Evolutionary conservation across 2,329 filamentous ascomycete species (phyloP).

Genomic region (Herpomyces periplanetae): DNA sequence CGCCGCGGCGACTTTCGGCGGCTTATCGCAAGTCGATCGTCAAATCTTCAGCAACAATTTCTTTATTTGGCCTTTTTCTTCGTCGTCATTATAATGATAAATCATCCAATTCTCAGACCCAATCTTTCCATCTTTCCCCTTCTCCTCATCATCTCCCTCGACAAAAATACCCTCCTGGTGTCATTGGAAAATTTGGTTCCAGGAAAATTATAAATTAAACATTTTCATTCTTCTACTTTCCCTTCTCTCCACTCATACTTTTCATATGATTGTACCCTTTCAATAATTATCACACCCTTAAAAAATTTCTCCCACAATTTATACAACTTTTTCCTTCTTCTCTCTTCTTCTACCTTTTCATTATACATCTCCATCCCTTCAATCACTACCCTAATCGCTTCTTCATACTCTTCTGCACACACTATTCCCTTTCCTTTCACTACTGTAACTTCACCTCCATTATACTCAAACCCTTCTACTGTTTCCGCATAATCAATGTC

Average conservation of each 20-base stretch:
- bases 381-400: conserved; percentile 29
- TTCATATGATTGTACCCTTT: conserved; percentile 22
- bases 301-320: conserved; percentile 18
- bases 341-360: conserved; percentile 18
- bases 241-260: conserved; percentile 5
- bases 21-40: too few species aligned
- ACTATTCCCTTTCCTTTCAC: conserved; percentile 39
- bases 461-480: conserved; percentile 60
- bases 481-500: conserved; percentile 61
- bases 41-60: too few species aligned
- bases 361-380: conserved; percentile 23
- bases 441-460: conserved; percentile 47
- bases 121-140: too few species aligned
- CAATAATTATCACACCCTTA: conserved; percentile 22
- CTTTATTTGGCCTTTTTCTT: too few species aligned
- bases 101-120: too few species aligned
- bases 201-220: too few species aligned
- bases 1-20: too few species aligned
- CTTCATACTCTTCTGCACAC: conserved; percentile 25
- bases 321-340: conserved; percentile 12
- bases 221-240: too few species aligned
- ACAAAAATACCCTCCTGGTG: too few species aligned
- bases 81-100: too few species aligned
- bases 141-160: too few species aligned
- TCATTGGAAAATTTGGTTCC: too few species aligned